A percentile compares a stretch with the other conserved stretches of the same genome.
Evolutionary conservation across 805 yeast species (phyloP).

Genomic region (Myxozyma vanderwaltii): DNA sequence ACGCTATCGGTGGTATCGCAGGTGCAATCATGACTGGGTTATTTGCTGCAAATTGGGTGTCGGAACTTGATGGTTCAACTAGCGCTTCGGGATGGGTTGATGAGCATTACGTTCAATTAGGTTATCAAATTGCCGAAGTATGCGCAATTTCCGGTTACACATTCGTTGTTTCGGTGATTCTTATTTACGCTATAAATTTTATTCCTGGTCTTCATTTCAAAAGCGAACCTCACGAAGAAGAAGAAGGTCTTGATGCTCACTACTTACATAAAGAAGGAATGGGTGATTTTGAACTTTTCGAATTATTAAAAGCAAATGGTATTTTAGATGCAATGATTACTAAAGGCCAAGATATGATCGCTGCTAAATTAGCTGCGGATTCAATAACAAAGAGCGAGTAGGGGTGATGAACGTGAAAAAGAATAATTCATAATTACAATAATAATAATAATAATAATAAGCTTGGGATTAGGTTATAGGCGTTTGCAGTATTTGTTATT

Average conservation of each 20-base stretch:
- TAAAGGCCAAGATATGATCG: conserved; percentile 15
- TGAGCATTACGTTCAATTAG: conserved; percentile 78
- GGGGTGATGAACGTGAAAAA: not conserved
- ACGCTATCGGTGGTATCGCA: conserved; percentile 84
- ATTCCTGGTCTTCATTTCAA: conserved; percentile 81
- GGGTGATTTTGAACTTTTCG: conserved; percentile 31
- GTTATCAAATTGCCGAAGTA: conserved; percentile 83
- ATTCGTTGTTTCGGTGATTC: conserved; percentile 66
- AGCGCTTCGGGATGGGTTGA: conserved; percentile 71
- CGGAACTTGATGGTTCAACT: conserved; percentile 62
- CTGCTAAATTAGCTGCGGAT: not conserved
- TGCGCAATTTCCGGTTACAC: conserved; percentile 74
- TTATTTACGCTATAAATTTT: conserved; percentile 66
- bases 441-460: too few species aligned
- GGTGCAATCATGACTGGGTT: conserved; percentile 86
- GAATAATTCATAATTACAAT: not conserved
- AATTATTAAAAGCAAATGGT: conserved; percentile 23
- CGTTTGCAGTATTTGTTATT: too few species aligned
- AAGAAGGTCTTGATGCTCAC: conserved; percentile 75
- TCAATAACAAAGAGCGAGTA: not conserved
- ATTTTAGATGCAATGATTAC: conserved; percentile 16
- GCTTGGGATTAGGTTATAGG: not conserved
- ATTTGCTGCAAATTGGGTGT: conserved; percentile 85
- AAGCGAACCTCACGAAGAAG: conserved; percentile 82
- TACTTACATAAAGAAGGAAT: conserved; percentile 28